Base-by-base conservation (phyloP, 1,284 basidiomycete species). In the Ustilago trichophora region DNA sequence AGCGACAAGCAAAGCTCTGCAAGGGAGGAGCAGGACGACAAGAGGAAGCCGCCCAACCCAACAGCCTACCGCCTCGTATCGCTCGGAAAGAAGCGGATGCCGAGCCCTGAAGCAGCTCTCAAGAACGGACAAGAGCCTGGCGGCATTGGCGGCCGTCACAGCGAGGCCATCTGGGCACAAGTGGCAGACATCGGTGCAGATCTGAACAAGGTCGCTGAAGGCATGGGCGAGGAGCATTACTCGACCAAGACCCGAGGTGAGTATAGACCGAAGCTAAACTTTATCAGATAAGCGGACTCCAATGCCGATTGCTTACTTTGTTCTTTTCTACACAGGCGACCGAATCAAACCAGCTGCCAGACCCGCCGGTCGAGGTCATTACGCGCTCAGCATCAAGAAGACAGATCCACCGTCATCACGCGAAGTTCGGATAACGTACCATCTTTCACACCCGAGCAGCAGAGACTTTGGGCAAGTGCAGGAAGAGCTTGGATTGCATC, bases 11-110 rank as follows among this genome's bases (percentile, higher is more conserved):
- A 41, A 15, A 22, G 32, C 12, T 10, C 32, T 12, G 32, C 32
- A 34, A 34, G 24, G n/a, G 44, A 53, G 15, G 50, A 47, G 25
- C 56, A 68, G 10, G 47, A 29, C 15, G 57, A 66, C 43, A 66
- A 57, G 55, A 40, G 52, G 6, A 22, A 55, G 54, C 65, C 65
- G 24, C 65, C 50, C 10, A 68, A 68, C 15, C 54, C 55, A 8
- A 68, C 58, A 11, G 67, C 71, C 11, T 73, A 58, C 29, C 73
- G 73, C 21, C 46, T 71, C 11, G 47, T 75, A 5, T 50, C 63
- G 22, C 54, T 75, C 16, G 71, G 73, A 0, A 73, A 73, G 48
- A 75, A 75, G 56, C 43, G 73, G 5, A 46, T 75, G 59, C 72
- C 72, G 0, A 72, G 67, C 19, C 66, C 71, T 3, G 62, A 66